Evolutionary conservation across 2,329 filamentous ascomycete genomes (phyloP).

Genomic region (Fusarium beomiforme): DNA sequence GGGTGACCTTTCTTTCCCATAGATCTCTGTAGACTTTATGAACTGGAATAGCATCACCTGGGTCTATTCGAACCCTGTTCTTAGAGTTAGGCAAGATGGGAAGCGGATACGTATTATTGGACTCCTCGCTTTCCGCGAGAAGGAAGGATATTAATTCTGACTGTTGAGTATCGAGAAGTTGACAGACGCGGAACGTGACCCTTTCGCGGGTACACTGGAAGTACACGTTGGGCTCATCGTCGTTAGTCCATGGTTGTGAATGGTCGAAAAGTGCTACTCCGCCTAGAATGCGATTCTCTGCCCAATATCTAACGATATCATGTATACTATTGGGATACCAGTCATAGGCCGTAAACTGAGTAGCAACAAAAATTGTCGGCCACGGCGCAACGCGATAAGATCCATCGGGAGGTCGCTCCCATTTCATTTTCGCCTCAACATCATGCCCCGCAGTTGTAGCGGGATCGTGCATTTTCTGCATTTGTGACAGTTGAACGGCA

Average conservation of each 20-base stretch:
- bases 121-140: neutral
- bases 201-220: constrained; percentile 7
- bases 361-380: constrained; percentile 10
- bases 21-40: constrained; percentile 8
- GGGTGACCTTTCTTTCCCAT: constrained; percentile 20
- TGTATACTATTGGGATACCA: constrained; percentile 9
- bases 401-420: neutral
- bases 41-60: neutral
- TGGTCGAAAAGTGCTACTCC: constrained; percentile 15
- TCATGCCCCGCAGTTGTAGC: neutral
- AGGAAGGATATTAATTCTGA: constrained; percentile 5
- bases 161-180: constrained; percentile 17
- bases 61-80: constrained; percentile 9
- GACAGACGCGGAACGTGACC: constrained; percentile 12
- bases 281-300: constrained; percentile 19
- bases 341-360: constrained; percentile 1
- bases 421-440: neutral
- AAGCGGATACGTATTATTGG: neutral
- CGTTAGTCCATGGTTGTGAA: neutral
- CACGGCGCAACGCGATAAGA: neutral
- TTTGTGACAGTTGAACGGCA: neutral
- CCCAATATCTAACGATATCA: constrained; percentile 18
- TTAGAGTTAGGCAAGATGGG: constrained; percentile 1
- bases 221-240: neutral
- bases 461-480: neutral